These are phyloP conservation scores for Metschnikowia gelsemii DNA, from an alignment of 805 yeast genomes.

Conservation along the genomic window DNA sequence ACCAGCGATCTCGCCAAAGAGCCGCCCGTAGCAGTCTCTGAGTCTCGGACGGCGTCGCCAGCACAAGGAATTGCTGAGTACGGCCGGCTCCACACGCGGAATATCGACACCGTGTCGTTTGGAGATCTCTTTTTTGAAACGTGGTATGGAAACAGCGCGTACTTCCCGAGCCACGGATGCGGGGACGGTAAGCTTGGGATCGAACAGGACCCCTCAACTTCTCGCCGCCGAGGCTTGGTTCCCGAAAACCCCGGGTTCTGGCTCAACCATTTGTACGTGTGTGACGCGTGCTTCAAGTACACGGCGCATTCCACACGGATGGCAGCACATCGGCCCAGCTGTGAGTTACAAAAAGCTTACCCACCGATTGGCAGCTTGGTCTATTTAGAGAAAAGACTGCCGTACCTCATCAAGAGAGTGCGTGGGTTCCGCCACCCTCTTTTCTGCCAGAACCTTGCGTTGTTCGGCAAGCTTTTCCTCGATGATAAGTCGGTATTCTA, in stretches of 20 bases:
- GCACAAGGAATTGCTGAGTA: constrained; percentile 33
- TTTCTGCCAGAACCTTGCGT: constrained; percentile 77
- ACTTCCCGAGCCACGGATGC: constrained; percentile 48
- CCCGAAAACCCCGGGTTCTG: constrained; percentile 36
- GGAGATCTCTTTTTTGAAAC: constrained; percentile 71
- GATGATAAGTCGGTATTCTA: constrained; percentile 89
- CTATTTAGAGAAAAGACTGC: constrained; percentile 55
- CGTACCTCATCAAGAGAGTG: constrained; percentile 56
- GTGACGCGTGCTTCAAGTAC: constrained; percentile 85
- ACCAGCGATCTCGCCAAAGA: too few relatives aligned
- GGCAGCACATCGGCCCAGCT: constrained; percentile 48
- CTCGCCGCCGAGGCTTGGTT: constrained; percentile 13
- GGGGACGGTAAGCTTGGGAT: constrained; percentile 30
- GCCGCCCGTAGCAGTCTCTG: too few relatives aligned
- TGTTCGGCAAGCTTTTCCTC: constrained; percentile 83
- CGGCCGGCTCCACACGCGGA: constrained; percentile 61
- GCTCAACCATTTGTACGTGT: constrained; percentile 65
- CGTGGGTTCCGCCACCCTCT: constrained; percentile 63
- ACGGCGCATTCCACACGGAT: constrained; percentile 48
- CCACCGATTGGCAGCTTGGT: constrained; percentile 63
- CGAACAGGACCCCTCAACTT: constrained; percentile 14
- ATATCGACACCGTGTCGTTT: constrained; percentile 62
- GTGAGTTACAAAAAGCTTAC: constrained; percentile 35
- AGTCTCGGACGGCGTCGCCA: neutral
- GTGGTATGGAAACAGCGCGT: constrained; percentile 87